Conservation (phyloP, 225 moss, liverwort and hornwort species). For the Neckera pumila region DNA sequence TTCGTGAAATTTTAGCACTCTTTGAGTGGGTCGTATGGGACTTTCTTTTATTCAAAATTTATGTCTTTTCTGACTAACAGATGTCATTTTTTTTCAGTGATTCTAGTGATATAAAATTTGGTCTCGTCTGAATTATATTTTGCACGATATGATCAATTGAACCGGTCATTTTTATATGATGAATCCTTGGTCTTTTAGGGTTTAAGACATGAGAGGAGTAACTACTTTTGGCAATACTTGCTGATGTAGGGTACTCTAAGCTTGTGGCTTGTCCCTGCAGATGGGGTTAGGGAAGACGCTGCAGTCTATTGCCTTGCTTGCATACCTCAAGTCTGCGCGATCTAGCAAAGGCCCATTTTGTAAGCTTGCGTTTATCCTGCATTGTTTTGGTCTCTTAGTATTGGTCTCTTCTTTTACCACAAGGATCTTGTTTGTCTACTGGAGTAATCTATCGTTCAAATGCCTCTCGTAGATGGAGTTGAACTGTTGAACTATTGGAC, state of each 20-base stretch:
- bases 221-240: not conserved
- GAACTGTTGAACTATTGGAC: not conserved
- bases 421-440: not conserved
- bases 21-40: not conserved
- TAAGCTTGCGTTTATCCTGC: slow-evolving; percentile 18
- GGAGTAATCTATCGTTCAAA: not conserved
- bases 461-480: not conserved
- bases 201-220: not conserved
- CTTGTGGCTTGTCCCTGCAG: slow-evolving; percentile 29
- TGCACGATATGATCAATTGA: not conserved
- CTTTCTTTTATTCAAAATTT: not conserved
- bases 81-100: not conserved
- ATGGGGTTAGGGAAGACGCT: slow-evolving; percentile 96
- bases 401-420: not conserved
- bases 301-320: slow-evolving; percentile 65
- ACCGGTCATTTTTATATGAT: not conserved
- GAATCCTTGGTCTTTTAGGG: not conserved
- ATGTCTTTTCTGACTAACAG: not conserved
- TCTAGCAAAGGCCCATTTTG: slow-evolving; percentile 60
- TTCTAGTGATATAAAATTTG: not conserved
- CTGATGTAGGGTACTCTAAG: not conserved
- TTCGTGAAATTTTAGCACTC: not conserved
- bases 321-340: slow-evolving; percentile 46
- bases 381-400: not conserved
- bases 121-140: not conserved